These are phyloP conservation scores for Metschnikowia picachoensis DNA, from an alignment of 805 yeast species.

Conservation along the genomic window DNA sequence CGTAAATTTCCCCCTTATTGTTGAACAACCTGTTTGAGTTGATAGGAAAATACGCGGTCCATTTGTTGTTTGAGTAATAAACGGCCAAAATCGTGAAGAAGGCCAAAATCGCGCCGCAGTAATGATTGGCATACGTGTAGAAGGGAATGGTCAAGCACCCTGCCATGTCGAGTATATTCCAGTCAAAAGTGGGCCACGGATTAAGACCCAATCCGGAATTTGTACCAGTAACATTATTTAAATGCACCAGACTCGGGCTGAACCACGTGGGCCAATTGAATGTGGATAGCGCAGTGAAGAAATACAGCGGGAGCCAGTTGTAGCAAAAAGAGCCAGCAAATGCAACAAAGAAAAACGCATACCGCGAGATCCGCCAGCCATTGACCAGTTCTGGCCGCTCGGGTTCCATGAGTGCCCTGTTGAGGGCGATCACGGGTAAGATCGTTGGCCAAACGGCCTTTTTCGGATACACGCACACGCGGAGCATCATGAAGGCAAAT, in stretches of 20 bases:
- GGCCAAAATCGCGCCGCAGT: slow-evolving; percentile 33
- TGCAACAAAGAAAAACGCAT: slow-evolving; percentile 35
- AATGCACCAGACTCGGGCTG: slow-evolving; percentile 34
- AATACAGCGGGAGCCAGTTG: slow-evolving; percentile 40
- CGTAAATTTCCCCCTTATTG: slow-evolving; percentile 46
- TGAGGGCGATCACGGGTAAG: slow-evolving; percentile 41
- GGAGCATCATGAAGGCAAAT: slow-evolving; percentile 61
- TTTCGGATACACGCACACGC: slow-evolving; percentile 44
- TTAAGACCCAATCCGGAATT: slow-evolving; percentile 38
- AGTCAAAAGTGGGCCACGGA: slow-evolving; percentile 42
- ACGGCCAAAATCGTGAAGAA: slow-evolving; percentile 31
- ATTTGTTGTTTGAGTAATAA: slow-evolving; percentile 46
- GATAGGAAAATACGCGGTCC: slow-evolving; percentile 51
- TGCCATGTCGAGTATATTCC: slow-evolving; percentile 37
- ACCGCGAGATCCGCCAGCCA: slow-evolving; percentile 43
- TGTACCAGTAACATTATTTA: slow-evolving; percentile 38
- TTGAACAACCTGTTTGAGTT: slow-evolving; percentile 50
- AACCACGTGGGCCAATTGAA: slow-evolving; percentile 48
- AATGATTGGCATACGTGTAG: slow-evolving; percentile 39
- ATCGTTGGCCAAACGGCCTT: slow-evolving; percentile 44
- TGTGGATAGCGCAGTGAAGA: slow-evolving; percentile 36
- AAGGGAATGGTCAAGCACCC: slow-evolving; percentile 42
- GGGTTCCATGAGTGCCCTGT: slow-evolving; percentile 36
- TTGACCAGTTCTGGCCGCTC: slow-evolving; percentile 22
- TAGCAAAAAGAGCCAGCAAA: slow-evolving; percentile 35